phyloP scores from a whole-genome alignment of 108 stramenopile species.

The Pseudonitzschia multiseries region DNA sequence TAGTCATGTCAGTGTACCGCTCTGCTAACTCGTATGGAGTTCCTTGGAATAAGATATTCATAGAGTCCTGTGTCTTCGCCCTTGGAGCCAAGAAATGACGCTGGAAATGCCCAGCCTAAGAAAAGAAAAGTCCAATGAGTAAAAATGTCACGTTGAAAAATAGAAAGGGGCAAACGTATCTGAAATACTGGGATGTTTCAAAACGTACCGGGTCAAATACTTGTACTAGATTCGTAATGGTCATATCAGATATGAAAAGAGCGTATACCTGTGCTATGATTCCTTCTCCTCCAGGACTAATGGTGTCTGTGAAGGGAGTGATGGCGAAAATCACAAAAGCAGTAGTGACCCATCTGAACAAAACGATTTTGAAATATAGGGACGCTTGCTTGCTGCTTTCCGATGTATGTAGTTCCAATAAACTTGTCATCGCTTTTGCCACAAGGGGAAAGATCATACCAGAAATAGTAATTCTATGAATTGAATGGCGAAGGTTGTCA shows the following conservation, averaged over 20 bases:
- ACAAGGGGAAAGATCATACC: constrained; percentile 76
- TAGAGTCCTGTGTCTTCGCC: constrained; percentile 73
- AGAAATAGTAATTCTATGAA: constrained; percentile 54
- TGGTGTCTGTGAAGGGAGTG: constrained; percentile 69
- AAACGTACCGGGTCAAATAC: constrained; percentile 43
- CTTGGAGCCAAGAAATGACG: constrained; percentile 78
- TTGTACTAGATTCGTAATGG: constrained; percentile 59
- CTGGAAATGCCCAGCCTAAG: constrained; percentile 51
- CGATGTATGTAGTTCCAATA: constrained; percentile 65
- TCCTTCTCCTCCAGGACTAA: constrained; percentile 21
- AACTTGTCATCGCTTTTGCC: constrained; percentile 62
- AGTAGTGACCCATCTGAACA: constrained; percentile 78
- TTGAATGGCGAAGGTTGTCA: not conserved
- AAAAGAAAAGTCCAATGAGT: not conserved
- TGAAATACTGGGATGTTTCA: not conserved
- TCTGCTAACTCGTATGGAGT: constrained; percentile 74
- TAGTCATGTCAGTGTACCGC: constrained; percentile 64
- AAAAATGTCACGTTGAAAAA: not conserved
- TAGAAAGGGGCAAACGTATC: not conserved
- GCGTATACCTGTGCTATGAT: constrained; percentile 37
- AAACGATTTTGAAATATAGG: constrained; percentile 75
- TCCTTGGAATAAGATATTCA: constrained; percentile 82
- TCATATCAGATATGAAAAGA: constrained; percentile 76
- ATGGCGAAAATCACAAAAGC: constrained; percentile 82
- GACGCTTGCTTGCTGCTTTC: constrained; percentile 69